Conservation (phyloP, 2,329 filamentous ascomycete genomes). For the Monosporascus cannonballus region DNA sequence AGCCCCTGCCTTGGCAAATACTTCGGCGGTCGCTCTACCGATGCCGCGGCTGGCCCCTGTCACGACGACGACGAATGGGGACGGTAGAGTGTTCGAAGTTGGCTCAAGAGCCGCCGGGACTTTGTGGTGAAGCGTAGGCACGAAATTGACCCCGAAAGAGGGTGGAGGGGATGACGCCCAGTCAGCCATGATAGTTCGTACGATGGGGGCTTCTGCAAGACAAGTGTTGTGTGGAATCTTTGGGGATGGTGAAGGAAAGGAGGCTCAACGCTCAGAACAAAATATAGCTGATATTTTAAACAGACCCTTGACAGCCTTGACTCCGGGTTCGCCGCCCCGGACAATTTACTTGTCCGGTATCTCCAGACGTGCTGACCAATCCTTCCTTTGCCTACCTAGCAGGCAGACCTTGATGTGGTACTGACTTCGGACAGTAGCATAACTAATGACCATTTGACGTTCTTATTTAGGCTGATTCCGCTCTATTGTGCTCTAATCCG, state of each 20-base stretch:
- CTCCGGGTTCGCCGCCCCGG: not conserved
- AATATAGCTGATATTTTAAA: not conserved
- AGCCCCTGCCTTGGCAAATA: not conserved
- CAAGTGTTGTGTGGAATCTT: constrained; percentile 10
- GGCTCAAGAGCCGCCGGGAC: not conserved
- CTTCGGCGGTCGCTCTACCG: not conserved
- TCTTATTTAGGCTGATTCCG: no score
- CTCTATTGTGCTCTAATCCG: no score
- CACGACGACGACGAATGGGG: not conserved
- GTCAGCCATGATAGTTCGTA: no score
- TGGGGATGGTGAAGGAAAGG: not conserved
- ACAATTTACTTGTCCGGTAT: not conserved
- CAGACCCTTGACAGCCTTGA: not conserved
- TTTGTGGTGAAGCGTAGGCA: not conserved
- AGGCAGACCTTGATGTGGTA: no score
- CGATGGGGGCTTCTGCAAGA: no score
- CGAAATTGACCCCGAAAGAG: not conserved
- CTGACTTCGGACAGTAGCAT: no score
- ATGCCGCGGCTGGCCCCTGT: not conserved
- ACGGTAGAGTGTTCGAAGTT: not conserved
- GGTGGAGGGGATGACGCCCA: not conserved
- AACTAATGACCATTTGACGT: constrained; percentile 2
- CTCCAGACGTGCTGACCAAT: not conserved
- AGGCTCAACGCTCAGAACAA: no score
- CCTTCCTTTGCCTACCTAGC: not conserved